Evolutionary conservation across 441 rosid genomes (phyloP), one percentile per base, ranked within the genome.

Genomic region (Eutrema salsugineum): DNA sequence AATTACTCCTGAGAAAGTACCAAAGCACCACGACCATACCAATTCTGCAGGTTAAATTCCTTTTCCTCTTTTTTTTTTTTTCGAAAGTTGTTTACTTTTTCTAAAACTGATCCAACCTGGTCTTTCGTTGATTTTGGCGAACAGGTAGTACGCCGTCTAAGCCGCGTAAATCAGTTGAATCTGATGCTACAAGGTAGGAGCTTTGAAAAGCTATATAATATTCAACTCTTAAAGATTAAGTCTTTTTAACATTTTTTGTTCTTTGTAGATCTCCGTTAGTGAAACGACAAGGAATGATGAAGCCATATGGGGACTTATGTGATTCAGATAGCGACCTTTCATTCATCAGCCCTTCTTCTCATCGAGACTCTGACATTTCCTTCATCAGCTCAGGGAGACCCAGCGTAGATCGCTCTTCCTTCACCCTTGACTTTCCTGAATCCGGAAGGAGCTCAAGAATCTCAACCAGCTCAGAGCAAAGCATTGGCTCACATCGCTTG

Each of bases 331-430:
- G 84, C 0, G 77, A 77, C 28, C 15, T 71, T 15, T 71, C 87
- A 6, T 81, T 78, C n/a, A 66, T 72, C 0, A 91, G 87, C 38
- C 77, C 87, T 9, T 71, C 87, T 60, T 73, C 87, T 47, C 94
- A 94, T 54, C 42, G 84, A n/a, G 94, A 91, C 0, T 77, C 86
- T 15, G 97, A 95, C 65, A 84, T 91, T 60, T 93, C 98, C 8
- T 95, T 88, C 77, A 83, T 95, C 54, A 91, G 97, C 86, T 91
- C 98, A 0, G 87, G 82, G 39, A 78, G 98, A 75, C 86, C 98
- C 7, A 95, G 99, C 86, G 83, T 85, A 2, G 96, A 91, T 3
- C 83, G 77, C 1, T 85, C 87, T 36, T 50, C 87, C 83, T 50
- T 72, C 75, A 35, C 71, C 55, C 88, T 89, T 30, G 75, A 54